These are phyloP conservation scores for Pichia occidentalis DNA, from an alignment of 805 yeast genomes.

Conservation along the genomic window DNA sequence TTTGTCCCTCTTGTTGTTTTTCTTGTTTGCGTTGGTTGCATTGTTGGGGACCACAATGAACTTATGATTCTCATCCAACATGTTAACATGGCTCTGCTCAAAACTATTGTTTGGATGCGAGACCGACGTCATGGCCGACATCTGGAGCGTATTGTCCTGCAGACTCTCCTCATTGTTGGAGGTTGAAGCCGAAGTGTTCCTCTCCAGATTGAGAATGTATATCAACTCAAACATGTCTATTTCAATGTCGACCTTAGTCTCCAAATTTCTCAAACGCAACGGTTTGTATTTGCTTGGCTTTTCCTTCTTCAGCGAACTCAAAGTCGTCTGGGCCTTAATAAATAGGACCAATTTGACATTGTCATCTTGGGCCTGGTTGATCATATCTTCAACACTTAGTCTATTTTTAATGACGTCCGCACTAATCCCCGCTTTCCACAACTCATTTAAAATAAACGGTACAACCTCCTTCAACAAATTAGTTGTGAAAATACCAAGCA, in stretches of 20 bases:
- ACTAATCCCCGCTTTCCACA: constrained; percentile 76
- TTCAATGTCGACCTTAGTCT: constrained; percentile 60
- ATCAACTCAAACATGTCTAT: constrained; percentile 63
- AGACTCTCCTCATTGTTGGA: constrained; percentile 9
- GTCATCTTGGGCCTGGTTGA: constrained; percentile 55
- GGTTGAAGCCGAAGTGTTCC: constrained; percentile 9
- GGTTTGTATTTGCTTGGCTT: constrained; percentile 63
- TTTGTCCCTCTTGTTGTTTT: constrained; percentile 66
- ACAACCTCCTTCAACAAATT: constrained; percentile 53
- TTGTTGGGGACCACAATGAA: constrained; percentile 68
- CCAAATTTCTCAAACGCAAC: constrained; percentile 60
- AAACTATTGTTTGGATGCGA: background rate
- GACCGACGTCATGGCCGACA: background rate
- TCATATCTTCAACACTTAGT: constrained; percentile 53
- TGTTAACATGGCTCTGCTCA: background rate
- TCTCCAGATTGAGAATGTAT: constrained; percentile 30
- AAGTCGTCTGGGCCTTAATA: constrained; percentile 56
- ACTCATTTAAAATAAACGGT: constrained; percentile 48
- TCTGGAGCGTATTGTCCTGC: constrained; percentile 1
- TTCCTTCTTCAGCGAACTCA: constrained; percentile 18
- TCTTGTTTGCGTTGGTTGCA: constrained; percentile 72
- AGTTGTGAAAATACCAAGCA: constrained; percentile 64
- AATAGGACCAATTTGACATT: constrained; percentile 74
- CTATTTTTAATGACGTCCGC: constrained; percentile 58
- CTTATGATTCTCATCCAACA: constrained; percentile 36